Percentiles rank a stretch among this genome's conserved stretches.
phyloP scores from a whole-genome alignment of 2,329 filamentous ascomycete genomes.

The Leptosphaerulina australis region DNA sequence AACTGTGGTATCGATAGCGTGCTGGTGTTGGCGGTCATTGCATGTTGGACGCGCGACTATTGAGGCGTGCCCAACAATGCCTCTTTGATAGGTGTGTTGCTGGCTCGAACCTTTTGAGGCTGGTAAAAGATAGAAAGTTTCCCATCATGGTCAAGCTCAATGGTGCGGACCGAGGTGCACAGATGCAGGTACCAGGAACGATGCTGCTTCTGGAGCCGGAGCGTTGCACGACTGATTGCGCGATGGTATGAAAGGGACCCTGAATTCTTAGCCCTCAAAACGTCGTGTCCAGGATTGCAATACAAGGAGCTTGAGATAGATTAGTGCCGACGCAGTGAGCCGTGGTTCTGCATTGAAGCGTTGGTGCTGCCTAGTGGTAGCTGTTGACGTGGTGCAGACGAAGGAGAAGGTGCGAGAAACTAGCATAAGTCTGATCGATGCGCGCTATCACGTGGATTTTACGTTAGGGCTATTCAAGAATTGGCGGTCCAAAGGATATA shows the following conservation, averaged over 20 bases:
- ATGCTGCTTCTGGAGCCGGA: background rate
- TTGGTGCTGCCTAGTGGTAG: conserved; percentile 1
- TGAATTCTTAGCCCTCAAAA: conserved; percentile 1
- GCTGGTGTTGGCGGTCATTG: background rate
- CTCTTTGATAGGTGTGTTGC: background rate
- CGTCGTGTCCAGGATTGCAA: background rate
- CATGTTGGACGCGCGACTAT: background rate
- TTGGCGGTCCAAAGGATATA: background rate
- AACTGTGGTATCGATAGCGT: background rate
- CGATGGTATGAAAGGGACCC: conserved; percentile 11
- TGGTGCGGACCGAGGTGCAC: conserved; percentile 1
- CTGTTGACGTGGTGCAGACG: background rate
- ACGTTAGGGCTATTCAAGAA: background rate
- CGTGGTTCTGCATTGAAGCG: background rate
- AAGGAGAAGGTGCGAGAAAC: background rate
- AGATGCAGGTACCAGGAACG: conserved; percentile 21
- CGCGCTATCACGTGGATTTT: background rate
- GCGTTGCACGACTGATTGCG: conserved; percentile 3
- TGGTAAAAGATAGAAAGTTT: background rate
- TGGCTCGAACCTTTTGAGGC: background rate
- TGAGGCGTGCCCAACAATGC: background rate
- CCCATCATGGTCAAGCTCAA: background rate
- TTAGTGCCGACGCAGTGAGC: background rate
- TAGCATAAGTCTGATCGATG: background rate
- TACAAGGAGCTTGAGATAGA: background rate